phyloP scores from a whole-genome alignment of 805 yeast species.

The Cyberlindnera euphorbiiphila region DNA sequence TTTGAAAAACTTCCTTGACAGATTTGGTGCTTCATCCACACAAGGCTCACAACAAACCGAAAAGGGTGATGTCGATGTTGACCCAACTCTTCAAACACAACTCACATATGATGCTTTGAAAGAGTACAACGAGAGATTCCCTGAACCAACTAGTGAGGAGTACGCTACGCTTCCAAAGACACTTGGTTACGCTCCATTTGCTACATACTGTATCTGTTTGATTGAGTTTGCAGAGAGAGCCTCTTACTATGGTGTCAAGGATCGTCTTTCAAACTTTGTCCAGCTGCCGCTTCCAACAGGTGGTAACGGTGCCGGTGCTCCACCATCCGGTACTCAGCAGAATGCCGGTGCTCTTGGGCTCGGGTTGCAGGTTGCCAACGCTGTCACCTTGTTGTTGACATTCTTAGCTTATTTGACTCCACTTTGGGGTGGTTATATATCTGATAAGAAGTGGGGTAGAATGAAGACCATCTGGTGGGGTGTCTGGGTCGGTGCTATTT shows the following conservation, averaged over 20 bases:
- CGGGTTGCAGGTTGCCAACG: slow-evolving; percentile 60
- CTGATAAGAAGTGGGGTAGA: slow-evolving; percentile 75
- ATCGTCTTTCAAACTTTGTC: slow-evolving; percentile 78
- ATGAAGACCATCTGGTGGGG: slow-evolving; percentile 63
- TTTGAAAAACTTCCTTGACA: slow-evolving; percentile 5
- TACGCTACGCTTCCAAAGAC: slow-evolving; percentile 32
- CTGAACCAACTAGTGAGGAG: slow-evolving; percentile 46
- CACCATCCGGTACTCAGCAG: slow-evolving; percentile 21
- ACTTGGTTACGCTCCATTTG: slow-evolving; percentile 45
- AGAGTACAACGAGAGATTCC: slow-evolving; percentile 18
- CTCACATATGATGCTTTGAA: slow-evolving; percentile 4
- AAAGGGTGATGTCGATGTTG: slow-evolving; percentile 2
- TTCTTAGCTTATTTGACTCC: slow-evolving; percentile 85
- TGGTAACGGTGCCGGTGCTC: slow-evolving; percentile 34
- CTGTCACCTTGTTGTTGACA: slow-evolving; percentile 70
- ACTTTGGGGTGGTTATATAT: slow-evolving; percentile 66
- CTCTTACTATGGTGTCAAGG: slow-evolving; percentile 73
- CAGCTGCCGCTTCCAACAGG: slow-evolving; percentile 44
- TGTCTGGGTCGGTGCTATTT: slow-evolving; percentile 54
- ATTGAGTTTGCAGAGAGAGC: slow-evolving; percentile 81
- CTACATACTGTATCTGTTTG: slow-evolving; percentile 50
- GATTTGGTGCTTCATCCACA: slow-evolving; percentile 3
- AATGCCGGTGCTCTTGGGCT: slow-evolving; percentile 53
- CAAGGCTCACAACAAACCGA: slow-evolving; percentile 2
- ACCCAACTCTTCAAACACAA: slow-evolving; percentile 1